Base-by-base conservation (phyloP, 1,139 yeast genomes). In the Kurtzmaniella natalensis region DNA sequence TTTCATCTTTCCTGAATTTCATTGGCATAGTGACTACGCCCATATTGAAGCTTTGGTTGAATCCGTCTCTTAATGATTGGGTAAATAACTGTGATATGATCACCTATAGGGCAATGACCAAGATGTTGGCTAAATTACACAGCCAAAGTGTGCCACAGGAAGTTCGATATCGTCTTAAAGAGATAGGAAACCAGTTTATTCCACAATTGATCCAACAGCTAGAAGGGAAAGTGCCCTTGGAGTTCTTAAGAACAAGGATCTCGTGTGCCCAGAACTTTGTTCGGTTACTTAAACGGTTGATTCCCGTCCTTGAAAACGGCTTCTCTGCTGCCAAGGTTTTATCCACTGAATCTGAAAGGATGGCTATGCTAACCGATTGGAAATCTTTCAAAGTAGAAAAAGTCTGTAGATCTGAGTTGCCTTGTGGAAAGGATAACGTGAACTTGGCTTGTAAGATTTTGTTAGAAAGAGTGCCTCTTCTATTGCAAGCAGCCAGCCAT, bases 91-190 rank as follows among this genome's bases (percentile, higher is more conserved):
- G 88, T 50, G 96, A 88, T 53, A 50, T 72, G 44, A 58, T 72
- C 9, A 72, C 81, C 59, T 83, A 81, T 57, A 73, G 71, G 39
- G 61, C 73, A 7, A 64, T 84, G 66, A 67, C 80, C 14, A 75
- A 76, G 43, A 70, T 81, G 71, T 56, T 86, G 40, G 71, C 81
- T n/a, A 81, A 81, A 26, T 58, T 83, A 38, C 76, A 78, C n/a
- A 57, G 78, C 26, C 85, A 81, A 45, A 68, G 67, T 35, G 73
- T 81, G 7, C 85, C 87, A 2, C 59, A 60, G 1, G 70, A 71
- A 18, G 79, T 81, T n/a, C 47, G 78, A 22, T 54, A 56, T 5
- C 75, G 69, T 37, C 58, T 81, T 38, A 69, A 66, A 32, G 63
- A 61, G 19, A 61, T 81, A 29, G 57, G 76, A 2, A 44, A 53